Evolutionary conservation across 108 stramenopile species (phyloP).

Genomic region (Pseudonitzschia multiseries): DNA sequence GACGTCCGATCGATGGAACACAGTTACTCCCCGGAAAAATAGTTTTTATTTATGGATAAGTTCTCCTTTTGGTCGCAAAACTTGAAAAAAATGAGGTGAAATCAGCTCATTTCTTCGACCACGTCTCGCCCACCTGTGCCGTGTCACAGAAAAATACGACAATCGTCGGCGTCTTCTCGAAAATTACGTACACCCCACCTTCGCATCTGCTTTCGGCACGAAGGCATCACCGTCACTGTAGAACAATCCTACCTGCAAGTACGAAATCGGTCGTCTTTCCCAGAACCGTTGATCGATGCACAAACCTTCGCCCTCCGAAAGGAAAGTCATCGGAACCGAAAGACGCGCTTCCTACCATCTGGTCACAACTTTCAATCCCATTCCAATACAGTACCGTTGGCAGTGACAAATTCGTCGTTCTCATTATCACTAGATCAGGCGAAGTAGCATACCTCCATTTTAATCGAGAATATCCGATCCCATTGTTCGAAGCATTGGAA

Average conservation of each 20-base stretch:
- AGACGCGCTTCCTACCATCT: background rate
- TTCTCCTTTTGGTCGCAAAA: background rate
- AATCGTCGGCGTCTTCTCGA: background rate
- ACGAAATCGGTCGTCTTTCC: background rate
- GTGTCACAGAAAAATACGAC: constrained; percentile 11
- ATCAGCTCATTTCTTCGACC: constrained; percentile 1
- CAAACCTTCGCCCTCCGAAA: background rate
- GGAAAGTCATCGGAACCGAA: background rate
- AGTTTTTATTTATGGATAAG: background rate
- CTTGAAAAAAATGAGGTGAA: background rate
- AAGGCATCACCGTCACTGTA: background rate
- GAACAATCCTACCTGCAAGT: background rate
- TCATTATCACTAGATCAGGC: background rate
- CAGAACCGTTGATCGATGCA: background rate
- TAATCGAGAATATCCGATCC: background rate
- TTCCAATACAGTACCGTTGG: background rate
- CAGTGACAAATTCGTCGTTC: background rate
- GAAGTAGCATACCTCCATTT: background rate
- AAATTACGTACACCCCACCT: background rate
- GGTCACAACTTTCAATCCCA: background rate
- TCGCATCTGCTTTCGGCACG: background rate
- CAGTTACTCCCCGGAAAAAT: background rate
- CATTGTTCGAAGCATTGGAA: background rate
- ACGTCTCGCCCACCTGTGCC: constrained; percentile 8
- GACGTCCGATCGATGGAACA: constrained; percentile 1